These are phyloP conservation scores for Retiboletus flavoniger DNA, from an alignment of 1,284 basidiomycete genomes.

Conservation along the genomic window DNA sequence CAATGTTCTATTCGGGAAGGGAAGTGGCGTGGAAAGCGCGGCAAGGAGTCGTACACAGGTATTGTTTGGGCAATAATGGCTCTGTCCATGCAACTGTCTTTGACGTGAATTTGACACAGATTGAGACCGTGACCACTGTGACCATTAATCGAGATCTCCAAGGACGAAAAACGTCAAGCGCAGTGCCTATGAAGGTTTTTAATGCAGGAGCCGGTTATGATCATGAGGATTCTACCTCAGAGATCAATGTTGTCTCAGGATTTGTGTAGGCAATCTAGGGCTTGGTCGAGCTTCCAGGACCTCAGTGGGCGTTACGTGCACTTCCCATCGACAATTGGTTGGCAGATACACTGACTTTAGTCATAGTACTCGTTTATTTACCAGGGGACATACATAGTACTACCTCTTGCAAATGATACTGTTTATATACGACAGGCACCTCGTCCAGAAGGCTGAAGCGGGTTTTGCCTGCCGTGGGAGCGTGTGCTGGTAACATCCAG, in stretches of 20 bases:
- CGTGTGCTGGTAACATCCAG: no score
- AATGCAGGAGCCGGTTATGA: neutral
- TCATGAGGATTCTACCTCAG: neutral
- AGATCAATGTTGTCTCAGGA: neutral
- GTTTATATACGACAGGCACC: no score
- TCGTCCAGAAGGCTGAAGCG: no score
- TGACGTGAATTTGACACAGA: neutral
- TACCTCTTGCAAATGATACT: no score
- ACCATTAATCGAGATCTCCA: neutral
- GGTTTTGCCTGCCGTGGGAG: no score
- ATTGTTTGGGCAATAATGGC: neutral
- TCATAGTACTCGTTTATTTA: no score
- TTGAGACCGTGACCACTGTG: conserved; percentile 4
- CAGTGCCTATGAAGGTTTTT: conserved; percentile 3
- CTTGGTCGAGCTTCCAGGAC: neutral
- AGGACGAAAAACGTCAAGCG: neutral
- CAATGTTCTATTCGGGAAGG: conserved; percentile 16
- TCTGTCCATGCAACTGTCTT: neutral
- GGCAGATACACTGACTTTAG: no score
- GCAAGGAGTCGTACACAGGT: conserved; percentile 4
- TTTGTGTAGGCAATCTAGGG: conserved; percentile 1
- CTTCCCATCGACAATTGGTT: no score
- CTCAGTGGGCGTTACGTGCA: no score
- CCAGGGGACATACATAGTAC: no score
- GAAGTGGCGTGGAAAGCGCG: neutral